These are phyloP conservation scores for Asparagopsis taxiformis DNA, from an alignment of 31 red algal genomes.

Conservation along the genomic window DNA sequence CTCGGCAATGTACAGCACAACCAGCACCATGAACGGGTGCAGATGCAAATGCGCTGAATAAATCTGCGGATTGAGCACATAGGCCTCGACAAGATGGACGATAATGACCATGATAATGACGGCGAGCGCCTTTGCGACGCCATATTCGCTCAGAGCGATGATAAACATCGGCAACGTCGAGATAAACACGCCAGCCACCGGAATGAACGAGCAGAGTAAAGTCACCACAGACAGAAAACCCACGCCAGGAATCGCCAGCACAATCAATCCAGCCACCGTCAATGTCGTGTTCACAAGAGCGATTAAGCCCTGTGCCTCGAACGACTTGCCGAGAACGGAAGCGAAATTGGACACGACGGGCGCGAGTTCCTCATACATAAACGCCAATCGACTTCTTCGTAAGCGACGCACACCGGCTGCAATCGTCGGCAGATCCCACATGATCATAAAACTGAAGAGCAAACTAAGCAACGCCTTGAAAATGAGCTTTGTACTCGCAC, in stretches of 20 bases:
- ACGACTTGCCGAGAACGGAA: constrained; percentile 85
- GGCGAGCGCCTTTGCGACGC: constrained; percentile 59
- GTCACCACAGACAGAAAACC: constrained; percentile 90
- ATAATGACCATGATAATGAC: constrained; percentile 94
- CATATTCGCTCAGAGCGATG: constrained; percentile 90
- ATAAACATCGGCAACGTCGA: constrained; percentile 93
- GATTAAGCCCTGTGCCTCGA: constrained; percentile 98
- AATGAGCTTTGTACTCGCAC: constrained; percentile 79
- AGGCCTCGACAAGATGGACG: constrained; percentile 94
- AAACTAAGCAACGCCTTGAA: constrained; percentile 89
- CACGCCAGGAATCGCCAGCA: constrained; percentile 83
- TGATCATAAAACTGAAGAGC: constrained; percentile 93
- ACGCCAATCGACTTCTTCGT: constrained; percentile 54
- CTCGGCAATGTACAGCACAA: constrained; percentile 92
- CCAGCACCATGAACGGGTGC: constrained; percentile 89
- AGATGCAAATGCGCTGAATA: constrained; percentile 95
- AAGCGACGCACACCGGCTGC: constrained; percentile 57
- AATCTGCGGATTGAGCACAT: constrained; percentile 94
- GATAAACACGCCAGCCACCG: constrained; percentile 91
- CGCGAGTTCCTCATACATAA: constrained; percentile 83
- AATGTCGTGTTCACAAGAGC: constrained; percentile 92
- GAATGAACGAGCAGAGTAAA: constrained; percentile 95
- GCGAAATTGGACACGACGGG: constrained; percentile 84
- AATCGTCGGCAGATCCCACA: constrained; percentile 93
- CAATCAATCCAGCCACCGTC: constrained; percentile 72